phyloP scores from a whole-genome alignment of 371 early-diverging fungal species.

The Syncephalastrum racemosum region DNA sequence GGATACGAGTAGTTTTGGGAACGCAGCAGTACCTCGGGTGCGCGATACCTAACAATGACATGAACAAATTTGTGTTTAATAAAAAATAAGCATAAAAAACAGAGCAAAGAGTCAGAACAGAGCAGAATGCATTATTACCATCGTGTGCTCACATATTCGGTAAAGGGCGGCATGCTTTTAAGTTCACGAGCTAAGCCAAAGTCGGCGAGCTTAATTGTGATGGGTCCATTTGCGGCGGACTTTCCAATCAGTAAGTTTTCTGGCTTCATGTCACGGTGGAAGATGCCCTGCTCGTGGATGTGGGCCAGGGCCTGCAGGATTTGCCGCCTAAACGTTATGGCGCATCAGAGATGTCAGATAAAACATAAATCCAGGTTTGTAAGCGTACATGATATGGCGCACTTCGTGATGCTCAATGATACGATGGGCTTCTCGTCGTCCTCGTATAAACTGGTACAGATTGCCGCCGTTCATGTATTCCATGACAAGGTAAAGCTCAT shows the following conservation, averaged over 20 bases:
- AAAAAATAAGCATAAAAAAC: conserved; percentile 1
- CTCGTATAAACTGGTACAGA: conserved; percentile 82
- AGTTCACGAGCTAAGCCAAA: conserved; percentile 92
- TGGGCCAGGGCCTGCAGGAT: conserved; percentile 80
- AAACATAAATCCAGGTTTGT: not conserved
- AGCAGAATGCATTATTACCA: conserved; percentile 59
- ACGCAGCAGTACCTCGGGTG: conserved; percentile 95
- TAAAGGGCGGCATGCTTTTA: conserved; percentile 78
- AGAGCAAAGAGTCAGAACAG: no score
- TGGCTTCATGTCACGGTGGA: conserved; percentile 96
- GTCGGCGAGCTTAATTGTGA: conserved; percentile 87
- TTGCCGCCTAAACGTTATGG: conserved; percentile 54
- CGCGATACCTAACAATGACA: conserved; percentile 79
- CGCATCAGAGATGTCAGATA: not conserved
- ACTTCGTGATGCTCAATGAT: conserved; percentile 9
- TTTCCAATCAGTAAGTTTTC: conserved; percentile 69
- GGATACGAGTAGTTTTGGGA: conserved; percentile 86
- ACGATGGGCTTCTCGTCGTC: conserved; percentile 51
- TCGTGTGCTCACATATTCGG: conserved; percentile 93
- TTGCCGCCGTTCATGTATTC: conserved; percentile 92
- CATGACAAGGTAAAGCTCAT: conserved; percentile 84
- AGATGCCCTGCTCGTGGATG: conserved; percentile 88
- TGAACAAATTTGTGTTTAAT: not conserved
- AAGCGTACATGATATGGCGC: conserved; percentile 12
- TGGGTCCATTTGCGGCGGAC: conserved; percentile 11